These are phyloP conservation scores for Phyllachora maydis DNA, from an alignment of 2,329 filamentous ascomycete species.

Conservation along the genomic window DNA sequence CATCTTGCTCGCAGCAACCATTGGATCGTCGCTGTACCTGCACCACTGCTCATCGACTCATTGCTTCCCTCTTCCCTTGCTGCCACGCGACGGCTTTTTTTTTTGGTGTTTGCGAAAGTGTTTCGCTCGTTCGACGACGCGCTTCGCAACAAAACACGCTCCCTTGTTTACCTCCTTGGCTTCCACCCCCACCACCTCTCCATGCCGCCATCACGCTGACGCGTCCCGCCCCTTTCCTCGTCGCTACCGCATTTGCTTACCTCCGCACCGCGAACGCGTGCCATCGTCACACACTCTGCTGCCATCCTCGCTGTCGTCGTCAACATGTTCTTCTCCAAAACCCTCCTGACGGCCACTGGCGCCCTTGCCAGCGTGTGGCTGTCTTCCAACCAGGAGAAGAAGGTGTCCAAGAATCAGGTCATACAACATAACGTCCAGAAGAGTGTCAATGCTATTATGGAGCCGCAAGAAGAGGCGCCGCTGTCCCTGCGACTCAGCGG, in stretches of 20 bases:
- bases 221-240: not conserved
- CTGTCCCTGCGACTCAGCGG: constrained; percentile 89
- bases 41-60: too few relatives aligned
- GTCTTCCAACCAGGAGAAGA: constrained; percentile 93
- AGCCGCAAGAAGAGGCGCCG: constrained; percentile 64
- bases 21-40: too few relatives aligned
- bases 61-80: too few relatives aligned
- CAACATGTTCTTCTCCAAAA: constrained; percentile 94
- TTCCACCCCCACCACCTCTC: too few relatives aligned
- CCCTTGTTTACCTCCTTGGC: constrained; percentile 6
- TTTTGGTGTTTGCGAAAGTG: too few relatives aligned
- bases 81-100: too few relatives aligned
- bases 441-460: constrained; percentile 89
- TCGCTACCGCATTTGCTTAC: constrained; percentile 4
- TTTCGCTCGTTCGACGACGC: too few relatives aligned
- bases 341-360: constrained; percentile 87
- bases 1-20: too few relatives aligned
- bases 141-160: constrained; percentile 7
- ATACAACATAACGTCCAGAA: constrained; percentile 85
- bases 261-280: too few relatives aligned
- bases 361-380: constrained; percentile 95
- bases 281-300: too few relatives aligned
- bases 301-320: constrained; percentile 8
- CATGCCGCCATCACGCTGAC: too few relatives aligned
- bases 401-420: constrained; percentile 91